Percentiles rank a stretch among this genome's conserved stretches.
phyloP scores from a whole-genome alignment of 2,329 filamentous ascomycete species.

The Tolypocladium endophyticum region DNA sequence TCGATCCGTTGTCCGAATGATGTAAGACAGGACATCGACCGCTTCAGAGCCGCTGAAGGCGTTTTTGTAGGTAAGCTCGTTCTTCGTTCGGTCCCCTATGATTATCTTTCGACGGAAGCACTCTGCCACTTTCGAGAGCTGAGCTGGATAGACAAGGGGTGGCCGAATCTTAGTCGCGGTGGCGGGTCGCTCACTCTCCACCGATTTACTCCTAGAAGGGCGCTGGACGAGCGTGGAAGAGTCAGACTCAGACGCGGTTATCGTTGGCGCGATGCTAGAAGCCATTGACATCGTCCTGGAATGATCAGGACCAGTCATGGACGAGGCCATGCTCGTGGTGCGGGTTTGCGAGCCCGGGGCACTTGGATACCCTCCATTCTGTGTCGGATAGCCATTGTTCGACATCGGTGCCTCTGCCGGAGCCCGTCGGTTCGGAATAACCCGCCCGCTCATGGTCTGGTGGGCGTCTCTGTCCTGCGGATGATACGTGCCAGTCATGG shows the following conservation, averaged over 20 bases:
- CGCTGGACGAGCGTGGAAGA: conserved; percentile 39
- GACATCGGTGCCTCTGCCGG: conserved; percentile 28
- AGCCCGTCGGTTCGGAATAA: conserved; percentile 65
- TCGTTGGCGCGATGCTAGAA: conserved; percentile 65
- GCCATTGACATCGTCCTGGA: conserved; percentile 83
- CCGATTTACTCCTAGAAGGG: conserved; percentile 46
- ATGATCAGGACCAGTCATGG: conserved; percentile 34
- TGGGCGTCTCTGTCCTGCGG: conserved; percentile 66
- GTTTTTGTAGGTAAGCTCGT: conserved; percentile 93
- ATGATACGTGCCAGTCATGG: conserved; percentile 67
- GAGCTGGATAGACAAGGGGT: conserved; percentile 84
- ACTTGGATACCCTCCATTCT: conserved; percentile 28
- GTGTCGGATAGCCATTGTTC: conserved; percentile 23
- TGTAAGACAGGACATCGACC: conserved; percentile 89
- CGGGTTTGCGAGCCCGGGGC: conserved; percentile 45
- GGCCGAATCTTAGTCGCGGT: conserved; percentile 53
- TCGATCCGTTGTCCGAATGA: conserved; percentile 92
- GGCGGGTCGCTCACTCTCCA: conserved; percentile 43
- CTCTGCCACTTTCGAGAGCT: conserved; percentile 86
- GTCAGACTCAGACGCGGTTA: conserved; percentile 51
- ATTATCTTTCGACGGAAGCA: conserved; percentile 85
- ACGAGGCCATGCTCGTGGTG: conserved; percentile 52
- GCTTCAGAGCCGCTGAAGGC: conserved; percentile 93
- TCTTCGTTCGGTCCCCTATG: conserved; percentile 83
- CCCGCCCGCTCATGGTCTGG: conserved; percentile 86